phyloP scores from a whole-genome alignment of 2,329 filamentous ascomycete species.

The Ustilaginoidea virens region DNA sequence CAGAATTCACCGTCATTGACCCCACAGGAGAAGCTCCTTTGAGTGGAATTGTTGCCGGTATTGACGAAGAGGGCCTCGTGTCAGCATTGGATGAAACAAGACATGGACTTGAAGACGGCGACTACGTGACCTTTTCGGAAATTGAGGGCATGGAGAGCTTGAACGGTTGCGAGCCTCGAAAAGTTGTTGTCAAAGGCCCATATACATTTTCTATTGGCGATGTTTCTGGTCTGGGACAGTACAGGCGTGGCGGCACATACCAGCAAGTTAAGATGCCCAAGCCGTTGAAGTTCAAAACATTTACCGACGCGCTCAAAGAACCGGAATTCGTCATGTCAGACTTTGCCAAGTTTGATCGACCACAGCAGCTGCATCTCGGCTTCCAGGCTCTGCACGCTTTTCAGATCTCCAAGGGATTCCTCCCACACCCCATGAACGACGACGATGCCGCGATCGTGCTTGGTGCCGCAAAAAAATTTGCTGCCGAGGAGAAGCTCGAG shows the following conservation, averaged over 20 bases:
- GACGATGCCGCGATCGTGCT: conserved; percentile 68
- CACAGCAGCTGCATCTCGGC: conserved; percentile 78
- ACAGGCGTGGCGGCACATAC: conserved; percentile 77
- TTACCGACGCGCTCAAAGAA: conserved; percentile 64
- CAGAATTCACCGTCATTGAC: conserved; percentile 83
- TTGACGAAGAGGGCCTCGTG: conserved; percentile 79
- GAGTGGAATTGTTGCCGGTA: conserved; percentile 77
- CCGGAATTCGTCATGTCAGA: conserved; percentile 87
- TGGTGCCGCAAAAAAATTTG: conserved; percentile 59
- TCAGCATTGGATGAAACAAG: conserved; percentile 89
- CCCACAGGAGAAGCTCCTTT: conserved; percentile 78
- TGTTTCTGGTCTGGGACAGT: conserved; percentile 72
- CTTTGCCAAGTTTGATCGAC: conserved; percentile 94
- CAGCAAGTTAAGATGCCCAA: conserved; percentile 99
- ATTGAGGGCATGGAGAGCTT: conserved; percentile 81
- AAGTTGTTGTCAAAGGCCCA: conserved; percentile 85
- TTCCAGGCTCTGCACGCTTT: conserved; percentile 89
- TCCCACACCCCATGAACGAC: conserved; percentile 73
- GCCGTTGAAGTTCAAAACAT: conserved; percentile 72
- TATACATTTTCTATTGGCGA: conserved; percentile 97
- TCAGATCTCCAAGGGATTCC: conserved; percentile 53
- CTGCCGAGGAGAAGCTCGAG: conserved; percentile 50
- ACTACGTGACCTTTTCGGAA: conserved; percentile 90
- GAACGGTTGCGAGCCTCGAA: conserved; percentile 71
- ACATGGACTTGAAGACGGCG: conserved; percentile 89